Evolutionary conservation across 179 eudicot species (phyloP), one percentile per base, ranked within the genome.

Genomic region (Gypsophila paniculata): DNA sequence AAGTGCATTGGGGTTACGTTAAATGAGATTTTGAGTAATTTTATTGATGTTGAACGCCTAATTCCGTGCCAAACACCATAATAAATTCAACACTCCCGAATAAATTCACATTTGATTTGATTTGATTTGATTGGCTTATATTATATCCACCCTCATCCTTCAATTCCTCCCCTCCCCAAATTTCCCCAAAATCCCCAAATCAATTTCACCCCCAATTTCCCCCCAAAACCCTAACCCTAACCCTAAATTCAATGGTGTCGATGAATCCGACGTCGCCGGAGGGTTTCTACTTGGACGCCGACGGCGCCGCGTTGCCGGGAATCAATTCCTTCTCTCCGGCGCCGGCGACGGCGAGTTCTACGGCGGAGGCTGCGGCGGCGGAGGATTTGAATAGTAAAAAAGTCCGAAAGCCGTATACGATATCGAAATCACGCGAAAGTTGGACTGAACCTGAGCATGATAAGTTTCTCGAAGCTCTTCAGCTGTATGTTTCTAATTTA

Each of bases 381-480:
- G 29, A 81, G 13, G 93, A 88, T 29, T 75, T 55, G 58, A 83
- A 77, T 32, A 74, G 71, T 34, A 91, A 84, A 86, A 94, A 90
- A 85, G 61, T 94, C 39, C 75, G 99, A 15, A 94, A 94, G 75
- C 94, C 97, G 2, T 94, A 94, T 78, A 94, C 97, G 70, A 91
- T 91, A 73, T 86, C 92, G 26, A 94, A 94, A 81, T 89, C 97
- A 23, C 83, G 99, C 8, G 97, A 91, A 80, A 94, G 92, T 82
- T 94, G 99, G 99, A 86, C 97, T 25, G 99, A 94, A 8, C 97
- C 97, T 55, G 99, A 94, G 79, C 99, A 94, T 75, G 99, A 94
- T 81, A 94, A 94, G 82, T 94, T 94, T 66, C 90, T 94, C 46
- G 99, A 94, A 88, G 99, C 99, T 13, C 89, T 94, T 29, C 99